phyloP scores from a whole-genome alignment of 2,329 filamentous ascomycete species.

The Lojkania enalia region DNA sequence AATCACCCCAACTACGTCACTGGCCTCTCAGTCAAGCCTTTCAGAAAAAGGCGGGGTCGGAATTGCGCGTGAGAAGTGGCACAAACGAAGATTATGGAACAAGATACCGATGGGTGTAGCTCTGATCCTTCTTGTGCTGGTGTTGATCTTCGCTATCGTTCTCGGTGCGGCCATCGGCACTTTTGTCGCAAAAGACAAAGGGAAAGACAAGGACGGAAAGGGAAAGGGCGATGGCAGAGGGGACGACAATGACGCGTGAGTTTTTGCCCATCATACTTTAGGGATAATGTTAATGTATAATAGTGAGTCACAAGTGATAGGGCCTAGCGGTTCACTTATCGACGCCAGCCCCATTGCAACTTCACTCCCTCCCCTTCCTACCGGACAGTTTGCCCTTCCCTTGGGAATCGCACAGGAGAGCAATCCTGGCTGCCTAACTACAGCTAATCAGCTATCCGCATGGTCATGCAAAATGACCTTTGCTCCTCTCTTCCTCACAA shows the following conservation, averaged over 20 bases:
- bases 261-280: neutral
- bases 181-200: constrained; percentile 50
- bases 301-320: constrained; percentile 51
- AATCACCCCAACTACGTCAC: constrained; percentile 29
- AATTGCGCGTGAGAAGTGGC: constrained; percentile 41
- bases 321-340: constrained; percentile 49
- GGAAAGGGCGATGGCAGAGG: constrained; percentile 13
- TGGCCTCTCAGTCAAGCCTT: constrained; percentile 21
- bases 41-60: constrained; percentile 36
- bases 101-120: constrained; percentile 56
- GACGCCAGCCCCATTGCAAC: constrained; percentile 57
- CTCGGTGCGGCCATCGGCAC: constrained; percentile 60
- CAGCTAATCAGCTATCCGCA: constrained; percentile 49
- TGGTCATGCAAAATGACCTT: constrained; percentile 55
- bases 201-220: constrained; percentile 17
- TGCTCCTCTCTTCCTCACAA: constrained; percentile 35
- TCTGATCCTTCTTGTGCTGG: constrained; percentile 50
- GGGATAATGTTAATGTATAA: constrained; percentile 20
- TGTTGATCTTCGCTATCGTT: constrained; percentile 52
- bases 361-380: constrained; percentile 51
- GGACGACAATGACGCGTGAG: constrained; percentile 10
- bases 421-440: constrained; percentile 54
- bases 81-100: constrained; percentile 52
- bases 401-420: constrained; percentile 51
- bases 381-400: constrained; percentile 55